Evolutionary conservation across 2,329 filamentous ascomycete species (phyloP).

Genomic region (Ustulina deusta): DNA sequence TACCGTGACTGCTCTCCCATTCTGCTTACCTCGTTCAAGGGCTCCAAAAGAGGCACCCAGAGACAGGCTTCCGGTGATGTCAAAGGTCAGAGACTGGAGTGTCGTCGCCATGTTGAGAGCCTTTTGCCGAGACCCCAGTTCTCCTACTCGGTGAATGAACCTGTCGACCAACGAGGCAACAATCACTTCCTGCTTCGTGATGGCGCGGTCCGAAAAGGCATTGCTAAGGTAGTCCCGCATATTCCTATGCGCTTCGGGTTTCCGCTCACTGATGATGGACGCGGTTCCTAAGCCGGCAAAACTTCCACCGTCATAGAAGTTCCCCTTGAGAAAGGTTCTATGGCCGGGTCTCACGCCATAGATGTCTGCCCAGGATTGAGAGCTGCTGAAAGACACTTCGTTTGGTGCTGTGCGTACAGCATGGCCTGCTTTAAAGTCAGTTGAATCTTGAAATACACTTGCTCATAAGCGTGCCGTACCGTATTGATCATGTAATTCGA

Average conservation of each 20-base stretch:
- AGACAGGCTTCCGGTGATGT: not conserved
- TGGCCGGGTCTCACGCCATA: not conserved
- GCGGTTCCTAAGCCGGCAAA: not conserved
- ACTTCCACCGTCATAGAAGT: not conserved
- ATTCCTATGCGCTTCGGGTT: not conserved
- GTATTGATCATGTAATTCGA: slow-evolving; percentile 5
- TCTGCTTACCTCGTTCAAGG: not conserved
- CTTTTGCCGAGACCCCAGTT: not conserved
- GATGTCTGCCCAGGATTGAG: slow-evolving; percentile 10
- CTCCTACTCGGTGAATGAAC: not conserved
- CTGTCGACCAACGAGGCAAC: not conserved
- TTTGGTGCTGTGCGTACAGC: slow-evolving; percentile 12
- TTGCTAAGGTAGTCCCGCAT: slow-evolving; percentile 4
- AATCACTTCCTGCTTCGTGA: not conserved
- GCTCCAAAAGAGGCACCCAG: not conserved
- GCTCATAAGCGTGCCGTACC: not conserved
- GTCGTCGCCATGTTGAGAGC: not conserved
- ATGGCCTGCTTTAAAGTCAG: not conserved
- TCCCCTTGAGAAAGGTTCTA: not conserved
- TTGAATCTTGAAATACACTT: not conserved
- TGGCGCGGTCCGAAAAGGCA: slow-evolving; percentile 17
- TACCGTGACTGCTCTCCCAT: too few species aligned
- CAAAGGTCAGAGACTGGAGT: not conserved
- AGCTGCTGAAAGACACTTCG: slow-evolving; percentile 11
- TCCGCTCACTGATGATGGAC: not conserved